Evolutionary conservation across 148 eudicot genomes (phyloP), one percentile per base, ranked within the genome.

Genomic region (Fagopyrum homotropicum): DNA sequence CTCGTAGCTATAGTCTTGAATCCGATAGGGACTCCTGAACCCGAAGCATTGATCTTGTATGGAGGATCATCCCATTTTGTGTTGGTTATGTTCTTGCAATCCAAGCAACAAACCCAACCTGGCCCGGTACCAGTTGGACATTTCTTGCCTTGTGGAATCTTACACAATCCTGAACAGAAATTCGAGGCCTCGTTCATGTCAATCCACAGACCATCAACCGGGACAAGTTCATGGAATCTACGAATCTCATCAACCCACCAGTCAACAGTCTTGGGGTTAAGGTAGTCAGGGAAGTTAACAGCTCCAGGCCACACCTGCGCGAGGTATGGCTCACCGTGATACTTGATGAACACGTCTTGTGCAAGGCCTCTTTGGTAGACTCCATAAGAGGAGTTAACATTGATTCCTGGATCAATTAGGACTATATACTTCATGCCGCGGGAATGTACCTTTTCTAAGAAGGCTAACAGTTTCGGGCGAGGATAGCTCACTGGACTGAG

Each of bases 221-320:
- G 98, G 40, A 94, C 90, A 69, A 94, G 90, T 55, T 91, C 89
- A 73, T 92, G 98, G 82, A 94, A 94, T 6, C 93, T 82, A 3
- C 78, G 78, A 15, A 94, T 82, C 78, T 94, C 98, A 85, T 90
- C 96, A 8, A 79, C 88, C 98, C 98, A 94, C 98, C 98, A 94
- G 2, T 83, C 84, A 4, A 90, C 97, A 0, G 98, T 87, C 75
- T 85, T 89, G 1, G 98, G 97, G 83, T 94, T 94, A 26, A 94
- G 90, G 79, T 82, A 94, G 73, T 94, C 98, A 0, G 98, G 98
- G 81, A 92, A 94, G 82, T 94, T 83, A 26, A 94, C 97, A 2
- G 98, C 91, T 14, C 98, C 98, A 7, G 98, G 98, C 98, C 98
- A 94, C 14, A 94, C 98, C 80, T 94, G 97, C 51, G 97, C 98